A percentile compares a stretch with the other conserved stretches of the same genome.
Evolutionary conservation across 2,329 filamentous ascomycete genomes (phyloP).

Genomic region (Aureobasidium sp.): DNA sequence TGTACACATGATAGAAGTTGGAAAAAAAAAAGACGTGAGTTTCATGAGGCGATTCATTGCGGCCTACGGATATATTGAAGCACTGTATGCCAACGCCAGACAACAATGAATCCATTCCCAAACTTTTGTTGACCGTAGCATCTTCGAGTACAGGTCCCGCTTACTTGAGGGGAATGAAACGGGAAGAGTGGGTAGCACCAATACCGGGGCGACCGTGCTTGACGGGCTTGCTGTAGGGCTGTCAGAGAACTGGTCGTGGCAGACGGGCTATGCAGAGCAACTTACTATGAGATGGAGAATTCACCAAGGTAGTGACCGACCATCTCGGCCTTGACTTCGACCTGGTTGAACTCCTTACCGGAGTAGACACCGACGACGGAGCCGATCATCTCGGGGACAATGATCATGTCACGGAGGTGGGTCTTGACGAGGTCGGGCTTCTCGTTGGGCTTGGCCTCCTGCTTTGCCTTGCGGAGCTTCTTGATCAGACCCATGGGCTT

Average conservation of each 20-base stretch:
- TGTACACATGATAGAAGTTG: background rate
- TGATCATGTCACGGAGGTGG: conserved; percentile 98
- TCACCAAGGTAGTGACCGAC: conserved; percentile 98
- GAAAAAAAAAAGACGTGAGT: conserved; percentile 1
- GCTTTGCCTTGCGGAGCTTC: conserved; percentile 99
- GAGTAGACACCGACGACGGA: conserved; percentile 98
- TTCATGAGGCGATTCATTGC: conserved; percentile 13
- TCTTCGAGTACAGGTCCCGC: conserved; percentile 10
- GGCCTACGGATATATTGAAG: conserved; percentile 12
- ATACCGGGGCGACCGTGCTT: conserved; percentile 99
- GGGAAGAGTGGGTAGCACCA: conserved; percentile 99
- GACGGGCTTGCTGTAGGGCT: conserved; percentile 81
- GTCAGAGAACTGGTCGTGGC: conserved; percentile 29
- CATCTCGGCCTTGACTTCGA: conserved; percentile 99
- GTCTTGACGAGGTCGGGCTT: conserved; percentile 99
- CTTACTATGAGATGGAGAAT: conserved; percentile 99
- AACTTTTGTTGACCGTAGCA: conserved; percentile 12
- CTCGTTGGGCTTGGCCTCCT: conserved; percentile 98
- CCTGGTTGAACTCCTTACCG: conserved; percentile 99
- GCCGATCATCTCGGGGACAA: conserved; percentile 99
- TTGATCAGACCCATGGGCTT: conserved; percentile 99
- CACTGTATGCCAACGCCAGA: conserved; percentile 10
- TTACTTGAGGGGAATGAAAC: conserved; percentile 99
- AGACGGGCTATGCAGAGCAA: conserved; percentile 26
- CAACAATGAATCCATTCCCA: conserved; percentile 10